A percentile compares a stretch with the other conserved stretches of the same genome.
These are phyloP conservation scores for Candida smagusa DNA, from an alignment of 1,139 yeast genomes.

Conservation along the genomic window DNA sequence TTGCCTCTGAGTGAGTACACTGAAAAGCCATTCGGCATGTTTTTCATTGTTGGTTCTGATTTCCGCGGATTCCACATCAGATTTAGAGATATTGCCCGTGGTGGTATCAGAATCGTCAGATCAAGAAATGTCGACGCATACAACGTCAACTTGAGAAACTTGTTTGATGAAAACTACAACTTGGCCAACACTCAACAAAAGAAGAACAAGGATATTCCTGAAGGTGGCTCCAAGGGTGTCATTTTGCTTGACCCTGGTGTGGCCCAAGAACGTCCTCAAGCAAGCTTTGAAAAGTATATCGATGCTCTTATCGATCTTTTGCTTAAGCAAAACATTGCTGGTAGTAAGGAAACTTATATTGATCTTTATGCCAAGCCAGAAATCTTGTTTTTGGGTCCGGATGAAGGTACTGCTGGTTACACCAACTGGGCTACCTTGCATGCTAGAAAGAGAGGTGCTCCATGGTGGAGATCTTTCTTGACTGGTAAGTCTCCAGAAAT, in stretches of 20 bases:
- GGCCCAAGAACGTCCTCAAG: slow-evolving; percentile 79
- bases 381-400: slow-evolving; percentile 95
- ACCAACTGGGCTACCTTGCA: slow-evolving; percentile 99
- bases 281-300: slow-evolving; percentile 88
- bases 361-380: slow-evolving; percentile 83
- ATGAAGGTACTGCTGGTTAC: slow-evolving; percentile 94
- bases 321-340: slow-evolving; percentile 69
- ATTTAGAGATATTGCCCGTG: slow-evolving; percentile 96
- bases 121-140: slow-evolving; percentile 85
- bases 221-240: slow-evolving; percentile 98
- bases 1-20: slow-evolving; percentile 86
- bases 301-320: slow-evolving; percentile 87
- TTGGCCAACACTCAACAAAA: slow-evolving; percentile 95
- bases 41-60: slow-evolving; percentile 93
- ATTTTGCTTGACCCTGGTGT: slow-evolving; percentile 77
- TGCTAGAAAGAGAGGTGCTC: slow-evolving; percentile 90
- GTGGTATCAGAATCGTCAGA: slow-evolving; percentile 95
- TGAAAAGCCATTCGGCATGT: slow-evolving; percentile 90
- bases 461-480: slow-evolving; percentile 98
- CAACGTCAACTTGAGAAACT: slow-evolving; percentile 77
- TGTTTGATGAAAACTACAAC: slow-evolving; percentile 95
- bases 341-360: slow-evolving; percentile 80
- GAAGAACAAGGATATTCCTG: slow-evolving; percentile 97
- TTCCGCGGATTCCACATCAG: slow-evolving; percentile 97
- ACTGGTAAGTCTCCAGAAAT: slow-evolving; percentile 90